Percentiles rank a stretch among this genome's conserved stretches.
Evolutionary conservation across 2,329 filamentous ascomycete species (phyloP).

Genomic region (Diaporthe ampelina): DNA sequence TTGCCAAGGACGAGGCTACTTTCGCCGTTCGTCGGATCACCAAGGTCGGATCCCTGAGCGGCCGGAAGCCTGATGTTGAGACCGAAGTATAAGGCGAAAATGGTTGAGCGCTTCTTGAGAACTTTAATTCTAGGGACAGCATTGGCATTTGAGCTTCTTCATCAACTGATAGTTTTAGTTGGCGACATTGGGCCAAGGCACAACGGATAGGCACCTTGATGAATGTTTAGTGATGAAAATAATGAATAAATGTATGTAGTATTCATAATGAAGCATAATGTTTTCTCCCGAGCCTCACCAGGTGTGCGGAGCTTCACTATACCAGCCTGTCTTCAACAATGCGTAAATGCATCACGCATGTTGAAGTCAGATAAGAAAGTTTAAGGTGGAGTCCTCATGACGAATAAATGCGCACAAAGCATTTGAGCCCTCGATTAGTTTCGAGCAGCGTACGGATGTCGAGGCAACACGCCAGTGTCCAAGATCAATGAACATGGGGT

Average conservation of each 20-base stretch:
- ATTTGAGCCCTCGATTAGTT: not conserved
- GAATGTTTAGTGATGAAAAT: not conserved
- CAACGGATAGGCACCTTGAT: not conserved
- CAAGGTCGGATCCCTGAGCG: constrained; percentile 82
- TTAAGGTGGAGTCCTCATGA: too few species aligned
- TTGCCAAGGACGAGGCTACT: constrained; percentile 89
- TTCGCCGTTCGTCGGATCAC: constrained; percentile 82
- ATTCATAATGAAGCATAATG: constrained; percentile 27
- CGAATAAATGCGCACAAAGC: too few species aligned
- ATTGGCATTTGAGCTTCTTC: not conserved
- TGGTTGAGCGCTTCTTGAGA: too few species aligned
- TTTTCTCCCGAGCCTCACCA: not conserved
- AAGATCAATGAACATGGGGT: too few species aligned
- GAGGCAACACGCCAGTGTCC: not conserved
- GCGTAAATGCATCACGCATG: too few species aligned
- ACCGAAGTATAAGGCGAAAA: constrained; percentile 70
- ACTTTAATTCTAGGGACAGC: not conserved
- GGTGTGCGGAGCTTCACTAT: not conserved
- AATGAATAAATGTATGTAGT: constrained; percentile 9
- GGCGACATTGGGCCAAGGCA: not conserved
- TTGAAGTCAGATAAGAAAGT: too few species aligned
- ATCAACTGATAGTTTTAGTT: not conserved
- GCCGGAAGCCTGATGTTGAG: constrained; percentile 89
- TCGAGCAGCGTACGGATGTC: not conserved
- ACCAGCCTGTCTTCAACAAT: too few species aligned